Percentiles rank a stretch among this genome's conserved stretches.
phyloP scores from a whole-genome alignment of 768 basidiomycete genomes.

The Rhodocollybia butyracea region DNA sequence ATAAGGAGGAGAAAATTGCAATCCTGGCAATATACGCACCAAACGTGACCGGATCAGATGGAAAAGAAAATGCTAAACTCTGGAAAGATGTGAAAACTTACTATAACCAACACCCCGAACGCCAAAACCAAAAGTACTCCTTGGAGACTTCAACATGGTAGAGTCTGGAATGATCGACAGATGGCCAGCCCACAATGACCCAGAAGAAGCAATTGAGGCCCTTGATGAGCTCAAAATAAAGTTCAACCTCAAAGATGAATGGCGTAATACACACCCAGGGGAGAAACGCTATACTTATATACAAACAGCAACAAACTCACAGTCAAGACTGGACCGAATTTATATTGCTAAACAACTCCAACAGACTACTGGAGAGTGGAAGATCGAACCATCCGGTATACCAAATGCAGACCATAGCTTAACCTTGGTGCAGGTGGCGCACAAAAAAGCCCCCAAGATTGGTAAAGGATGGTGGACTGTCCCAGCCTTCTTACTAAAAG shows the following conservation, averaged over 20 bases:
- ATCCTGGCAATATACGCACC: slow-evolving; percentile 36
- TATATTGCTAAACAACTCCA: slow-evolving; percentile 19
- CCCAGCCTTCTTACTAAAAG: slow-evolving; percentile 17
- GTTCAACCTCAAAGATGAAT: neutral
- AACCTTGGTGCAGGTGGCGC: slow-evolving; percentile 20
- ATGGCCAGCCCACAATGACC: slow-evolving; percentile 15
- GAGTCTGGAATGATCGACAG: neutral
- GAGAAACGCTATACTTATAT: neutral
- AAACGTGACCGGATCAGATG: slow-evolving; percentile 14
- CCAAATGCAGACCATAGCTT: slow-evolving; percentile 28
- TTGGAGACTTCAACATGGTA: slow-evolving; percentile 1
- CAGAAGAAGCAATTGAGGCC: slow-evolving; percentile 28
- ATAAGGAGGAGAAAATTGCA: slow-evolving; percentile 13
- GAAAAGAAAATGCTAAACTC: slow-evolving; percentile 23
- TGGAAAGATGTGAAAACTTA: slow-evolving; percentile 20
- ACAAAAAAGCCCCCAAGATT: slow-evolving; percentile 18
- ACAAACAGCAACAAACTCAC: slow-evolving; percentile 3
- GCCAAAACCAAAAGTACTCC: neutral
- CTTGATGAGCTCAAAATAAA: slow-evolving; percentile 23
- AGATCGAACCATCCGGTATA: slow-evolving; percentile 17
- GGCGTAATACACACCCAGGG: neutral
- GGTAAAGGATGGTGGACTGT: slow-evolving; percentile 31
- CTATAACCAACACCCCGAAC: slow-evolving; percentile 2
- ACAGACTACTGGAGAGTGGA: slow-evolving; percentile 21
- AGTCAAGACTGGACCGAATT: slow-evolving; percentile 34